Base-by-base conservation (phyloP, 2,329 filamentous ascomycete genomes). In the Aspergillus ruber region DNA sequence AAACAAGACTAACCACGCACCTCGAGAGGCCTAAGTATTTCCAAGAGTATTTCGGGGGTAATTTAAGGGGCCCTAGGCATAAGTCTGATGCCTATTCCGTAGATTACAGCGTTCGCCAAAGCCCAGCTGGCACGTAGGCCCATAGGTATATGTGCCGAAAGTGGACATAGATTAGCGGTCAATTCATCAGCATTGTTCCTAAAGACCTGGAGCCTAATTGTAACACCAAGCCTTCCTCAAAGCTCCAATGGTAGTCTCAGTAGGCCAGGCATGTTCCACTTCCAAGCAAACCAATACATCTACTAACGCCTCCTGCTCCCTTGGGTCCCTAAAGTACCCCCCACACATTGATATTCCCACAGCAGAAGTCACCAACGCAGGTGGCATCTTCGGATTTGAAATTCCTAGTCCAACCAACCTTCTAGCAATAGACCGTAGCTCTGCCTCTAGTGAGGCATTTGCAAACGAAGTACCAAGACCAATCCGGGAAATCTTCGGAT, bases 331-430 rank as follows among this genome's bases (percentile, higher is more conserved):
- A 45, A 80, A 79, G 42, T 73, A 70, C 52, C 80, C 77, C 1
- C 78, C 78, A 47, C 73, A 80, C 58, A 73, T 74, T 47, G 74
- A 73, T 52, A 80, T 78, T 2, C 76, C 77, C 71, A 80, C 77
- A 15, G 72, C 48, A 17, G 51, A 49, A 38, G 46, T 45, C 23
- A 81, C 79, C 63, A 80, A 74, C 44, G 72, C 72, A 0, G 80
- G 78, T 20, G 79, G 49, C 17, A 18, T 17, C 5, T 50, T 50
- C 4, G 74, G 0, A 74, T 78, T 59, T 68, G 73, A 39, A 73
- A 77, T 60, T 0, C 77, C 79, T 21, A 82, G 81, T 2, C 81
- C 81, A 52, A 80, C 82, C 1, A 84, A 64, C 18, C 73, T 67
- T 9, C 77, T 69, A 2, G 83, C 71, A n/a, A 78, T 44, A 62